Evolutionary conservation across 179 eudicot species (phyloP).

Genomic region (Heliamphora ciliata): DNA sequence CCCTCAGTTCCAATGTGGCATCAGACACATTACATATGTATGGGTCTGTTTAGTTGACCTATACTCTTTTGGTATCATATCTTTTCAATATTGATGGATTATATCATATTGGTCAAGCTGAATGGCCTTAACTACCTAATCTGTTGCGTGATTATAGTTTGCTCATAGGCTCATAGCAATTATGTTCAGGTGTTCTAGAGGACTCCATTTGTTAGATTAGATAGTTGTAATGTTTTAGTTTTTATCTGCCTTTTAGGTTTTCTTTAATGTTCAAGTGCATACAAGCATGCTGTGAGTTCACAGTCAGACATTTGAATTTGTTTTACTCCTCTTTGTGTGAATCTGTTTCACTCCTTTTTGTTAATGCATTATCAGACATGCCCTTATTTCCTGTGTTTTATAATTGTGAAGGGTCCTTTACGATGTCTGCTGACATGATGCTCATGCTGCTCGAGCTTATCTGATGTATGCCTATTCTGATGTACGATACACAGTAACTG

Average conservation of each 20-base stretch:
- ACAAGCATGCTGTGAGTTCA: neutral
- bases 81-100: neutral
- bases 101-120: neutral
- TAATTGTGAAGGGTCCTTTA: neutral
- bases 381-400: neutral
- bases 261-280: neutral
- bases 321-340: neutral
- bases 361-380: neutral
- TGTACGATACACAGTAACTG: conserved; percentile 83
- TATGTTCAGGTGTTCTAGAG: neutral
- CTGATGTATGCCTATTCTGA: conserved; percentile 5
- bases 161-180: neutral
- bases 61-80: neutral
- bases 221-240: neutral
- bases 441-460: neutral
- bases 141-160: neutral
- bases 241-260: neutral
- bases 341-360: neutral
- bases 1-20: neutral
- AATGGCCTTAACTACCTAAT: neutral
- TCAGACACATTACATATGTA: too few relatives aligned
- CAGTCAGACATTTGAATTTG: neutral
- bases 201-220: neutral
- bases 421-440: neutral
- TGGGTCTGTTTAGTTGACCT: neutral